Evolutionary conservation across 306 rosid species (phyloP), one percentile per base, ranked within the genome.

Genomic region (Vigna hirtella): DNA sequence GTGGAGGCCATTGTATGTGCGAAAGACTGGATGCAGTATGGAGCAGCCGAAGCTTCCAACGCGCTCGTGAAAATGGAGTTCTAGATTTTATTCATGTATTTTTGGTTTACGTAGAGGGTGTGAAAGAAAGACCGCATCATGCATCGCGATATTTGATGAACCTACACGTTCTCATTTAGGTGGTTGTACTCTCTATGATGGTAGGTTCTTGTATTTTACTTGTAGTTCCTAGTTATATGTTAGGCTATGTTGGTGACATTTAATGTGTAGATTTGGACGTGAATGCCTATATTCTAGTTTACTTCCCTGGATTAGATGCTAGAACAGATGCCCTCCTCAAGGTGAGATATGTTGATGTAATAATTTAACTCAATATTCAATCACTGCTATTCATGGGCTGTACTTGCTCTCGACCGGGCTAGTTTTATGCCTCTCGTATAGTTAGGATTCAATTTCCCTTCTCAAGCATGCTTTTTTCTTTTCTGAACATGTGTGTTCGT

Each of bases 1-100:
- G 92, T 90, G 72, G 98, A 94, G 73, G 98, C 98, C 9, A 88
- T 94, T 78, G 80, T 94, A 32, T 94, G 98, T 72, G 90, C 97
- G 53, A 94, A 94, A 83, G 98, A 94, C 55, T 94, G 98, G 98
- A 90, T 94, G 93, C 93, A 84, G 74, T 73, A 77, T 36, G 92
- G 88, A 62, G 49, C 77, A 12, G 51, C 88, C 7, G 92, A 89
- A 65, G 72, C 79, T 48, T 83, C 91, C 1, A 84, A 70, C 63
- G 86, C 89, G 9, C 84, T 74, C 17, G 91, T 88, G 71, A 86
- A 80, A 73, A 87, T 90, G 85, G 96, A 89, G 74, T 89, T 89
- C 74, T 88, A 85, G 88, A 71, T 72, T 64, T 50, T 11, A 22
- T 61, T 47, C 62, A 1, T 40, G 59, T 56, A 28, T 28, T 28